Evolutionary conservation across 2,329 filamentous ascomycete species (phyloP).

Genomic region (Apiospora aurea): DNA sequence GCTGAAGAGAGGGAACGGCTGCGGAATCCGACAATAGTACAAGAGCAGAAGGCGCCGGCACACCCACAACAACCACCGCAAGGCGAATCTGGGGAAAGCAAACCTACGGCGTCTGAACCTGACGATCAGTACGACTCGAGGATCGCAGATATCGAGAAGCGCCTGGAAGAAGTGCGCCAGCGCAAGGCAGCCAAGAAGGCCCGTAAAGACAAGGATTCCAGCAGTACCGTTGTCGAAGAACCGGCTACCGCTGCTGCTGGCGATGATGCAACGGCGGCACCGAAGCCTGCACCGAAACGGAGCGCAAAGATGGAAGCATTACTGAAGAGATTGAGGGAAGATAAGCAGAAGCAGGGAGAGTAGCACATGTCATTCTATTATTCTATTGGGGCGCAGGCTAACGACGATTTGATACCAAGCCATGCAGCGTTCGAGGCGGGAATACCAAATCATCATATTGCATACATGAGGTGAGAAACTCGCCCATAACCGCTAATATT

Average conservation of each 20-base stretch:
- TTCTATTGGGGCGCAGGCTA: conserved; percentile 11
- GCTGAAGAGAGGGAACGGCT: conserved; percentile 49
- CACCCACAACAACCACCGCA: background rate
- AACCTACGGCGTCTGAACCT: conserved; percentile 42
- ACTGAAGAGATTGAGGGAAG: background rate
- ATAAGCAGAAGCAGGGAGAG: background rate
- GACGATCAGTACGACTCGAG: conserved; percentile 45
- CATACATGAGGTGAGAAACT: conserved; percentile 3
- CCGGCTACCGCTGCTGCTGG: background rate
- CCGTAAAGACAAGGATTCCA: conserved; percentile 38
- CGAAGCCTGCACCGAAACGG: conserved; percentile 23
- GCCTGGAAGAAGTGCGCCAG: conserved; percentile 45
- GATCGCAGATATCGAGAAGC: conserved; percentile 53
- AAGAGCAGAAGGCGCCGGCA: background rate
- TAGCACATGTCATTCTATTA: conserved; percentile 14
- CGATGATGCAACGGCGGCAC: conserved; percentile 27
- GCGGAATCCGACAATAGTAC: conserved; percentile 39
- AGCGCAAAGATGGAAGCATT: conserved; percentile 21
- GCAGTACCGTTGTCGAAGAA: background rate
- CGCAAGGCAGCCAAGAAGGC: conserved; percentile 47
- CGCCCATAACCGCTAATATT: background rate
- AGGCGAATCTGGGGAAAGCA: conserved; percentile 17
- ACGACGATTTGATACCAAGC: conserved; percentile 31
- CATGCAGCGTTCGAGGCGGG: conserved; percentile 28
- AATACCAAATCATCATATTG: background rate